Conservation (phyloP, 2,329 filamentous ascomycete species). For the Diaporthe destruens region DNA sequence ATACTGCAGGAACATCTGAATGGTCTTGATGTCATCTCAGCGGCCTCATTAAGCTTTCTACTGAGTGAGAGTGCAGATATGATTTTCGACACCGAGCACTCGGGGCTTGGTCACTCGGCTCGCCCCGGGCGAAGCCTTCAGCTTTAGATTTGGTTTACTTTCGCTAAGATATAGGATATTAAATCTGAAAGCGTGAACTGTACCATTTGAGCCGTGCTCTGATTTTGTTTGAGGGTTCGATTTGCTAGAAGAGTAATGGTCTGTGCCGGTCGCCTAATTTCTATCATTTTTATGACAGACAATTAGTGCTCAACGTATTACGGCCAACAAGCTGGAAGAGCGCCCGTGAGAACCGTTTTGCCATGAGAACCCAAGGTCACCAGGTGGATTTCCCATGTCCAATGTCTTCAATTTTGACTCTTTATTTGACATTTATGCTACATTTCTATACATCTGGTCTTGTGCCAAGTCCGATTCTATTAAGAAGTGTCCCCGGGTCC, state of each 20-base stretch:
- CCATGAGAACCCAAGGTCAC: background rate
- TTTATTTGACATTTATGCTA: background rate
- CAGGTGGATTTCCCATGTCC: background rate
- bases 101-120: background rate
- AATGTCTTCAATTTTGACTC: background rate
- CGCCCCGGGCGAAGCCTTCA: conserved; percentile 7
- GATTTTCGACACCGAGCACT: background rate
- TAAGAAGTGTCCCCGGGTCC: conserved; percentile 23
- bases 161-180: too few relatives aligned
- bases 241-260: background rate
- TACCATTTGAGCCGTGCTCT: background rate
- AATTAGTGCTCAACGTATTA: background rate
- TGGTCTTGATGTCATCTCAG: too few relatives aligned
- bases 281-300: background rate
- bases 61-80: background rate
- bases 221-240: background rate
- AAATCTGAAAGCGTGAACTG: background rate
- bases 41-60: too few relatives aligned
- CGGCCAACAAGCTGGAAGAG: too few relatives aligned
- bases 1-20: background rate
- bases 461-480: background rate
- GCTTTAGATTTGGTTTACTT: too few relatives aligned
- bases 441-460: conserved; percentile 4
- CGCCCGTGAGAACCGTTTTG: background rate
- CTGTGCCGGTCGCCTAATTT: background rate